Percentiles rank a stretch among this genome's conserved stretches.
Conservation (phyloP, 2,329 filamentous ascomycete species). For the Beauveria asiatica region DNA sequence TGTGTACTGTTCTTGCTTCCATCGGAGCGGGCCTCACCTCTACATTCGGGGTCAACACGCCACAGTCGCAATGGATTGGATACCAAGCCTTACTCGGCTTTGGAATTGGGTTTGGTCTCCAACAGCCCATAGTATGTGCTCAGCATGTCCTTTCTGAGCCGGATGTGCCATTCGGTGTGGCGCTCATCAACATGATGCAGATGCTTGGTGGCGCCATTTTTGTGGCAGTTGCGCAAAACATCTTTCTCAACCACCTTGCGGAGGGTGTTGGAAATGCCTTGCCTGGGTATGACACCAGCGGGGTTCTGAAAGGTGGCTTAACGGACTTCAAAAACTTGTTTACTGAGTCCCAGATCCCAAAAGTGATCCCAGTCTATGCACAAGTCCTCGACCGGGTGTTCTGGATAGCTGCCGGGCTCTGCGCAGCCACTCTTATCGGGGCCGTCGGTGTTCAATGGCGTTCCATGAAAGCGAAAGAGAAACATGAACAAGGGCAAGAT, state of each 20-base stretch:
- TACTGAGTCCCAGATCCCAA: no score
- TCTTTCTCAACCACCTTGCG: conserved; percentile 31
- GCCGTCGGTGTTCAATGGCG: no score
- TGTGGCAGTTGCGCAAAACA: conserved; percentile 33
- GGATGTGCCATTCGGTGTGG: conserved; percentile 34
- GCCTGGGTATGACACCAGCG: no score
- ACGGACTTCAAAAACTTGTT: no score
- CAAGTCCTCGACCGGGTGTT: no score
- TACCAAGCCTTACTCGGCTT: conserved; percentile 35
- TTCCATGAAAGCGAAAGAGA: no score
- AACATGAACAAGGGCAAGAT: no score
- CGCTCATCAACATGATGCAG: conserved; percentile 35
- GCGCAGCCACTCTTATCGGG: no score
- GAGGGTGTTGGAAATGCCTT: no score
- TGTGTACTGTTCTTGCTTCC: conserved; percentile 20
- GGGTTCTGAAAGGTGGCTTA: neutral
- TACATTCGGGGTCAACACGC: conserved; percentile 26
- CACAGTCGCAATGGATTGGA: conserved; percentile 30
- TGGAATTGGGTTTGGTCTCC: conserved; percentile 32
- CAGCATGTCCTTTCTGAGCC: conserved; percentile 31
- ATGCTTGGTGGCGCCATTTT: conserved; percentile 37
- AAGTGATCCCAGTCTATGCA: no score
- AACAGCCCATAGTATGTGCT: conserved; percentile 32
- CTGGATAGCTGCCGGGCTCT: no score
- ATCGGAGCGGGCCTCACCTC: conserved; percentile 30